Evolutionary conservation across 371 early-diverging fungal species (phyloP), one percentile per base, ranked within the genome.

Genomic region (Rhizopus stolonifer): DNA sequence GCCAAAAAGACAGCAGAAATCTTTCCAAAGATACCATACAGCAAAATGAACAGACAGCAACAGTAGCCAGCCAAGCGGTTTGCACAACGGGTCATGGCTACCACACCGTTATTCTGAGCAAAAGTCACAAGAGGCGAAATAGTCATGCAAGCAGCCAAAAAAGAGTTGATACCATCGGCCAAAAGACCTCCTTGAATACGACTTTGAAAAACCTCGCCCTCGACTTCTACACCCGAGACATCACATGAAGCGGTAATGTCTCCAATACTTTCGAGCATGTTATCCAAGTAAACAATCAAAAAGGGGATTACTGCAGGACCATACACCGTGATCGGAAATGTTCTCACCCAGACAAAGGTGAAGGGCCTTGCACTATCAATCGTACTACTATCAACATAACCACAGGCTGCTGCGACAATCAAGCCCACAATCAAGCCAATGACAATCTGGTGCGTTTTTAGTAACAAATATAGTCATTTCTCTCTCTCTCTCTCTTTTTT

Each of bases 201-300:
- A 9, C 67, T 61, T 36, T 83, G 80, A 56, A 82, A 84, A 10
- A 67, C 58, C 4, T 67, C 70, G n/a, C 85, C 85, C 23, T 84
- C 85, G 7, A 85, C 85, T 44, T 78, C 65, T 13, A 83, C 66
- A 42, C 79, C 73, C 13, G 82, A 81, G 1, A 84, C 85, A 58
- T 84, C 85, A 47, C 79, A 83, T 3, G 84, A 74, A 1, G 86
- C 86, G 0, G 86, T 85, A 40, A 84, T 77, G 58, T 85, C 86
- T 22, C 83, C 83, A 58, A 81, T 77, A 26, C 77, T 73, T 46
- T 81, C 81, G 14, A 81, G 65, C 56, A 77, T 73, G n/a, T 77
- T 77, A 46, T 77, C 68, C n/a, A 79, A 58, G 52, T 72, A 79
- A 8, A 76, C 79, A 55, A 84, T 78, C 4, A 84, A 54, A 19